Percentiles rank a stretch among this genome's conserved stretches.
Evolutionary conservation across 176 grass and related monocot genomes (phyloP).

Genomic region (Phyllostachys edulis): DNA sequence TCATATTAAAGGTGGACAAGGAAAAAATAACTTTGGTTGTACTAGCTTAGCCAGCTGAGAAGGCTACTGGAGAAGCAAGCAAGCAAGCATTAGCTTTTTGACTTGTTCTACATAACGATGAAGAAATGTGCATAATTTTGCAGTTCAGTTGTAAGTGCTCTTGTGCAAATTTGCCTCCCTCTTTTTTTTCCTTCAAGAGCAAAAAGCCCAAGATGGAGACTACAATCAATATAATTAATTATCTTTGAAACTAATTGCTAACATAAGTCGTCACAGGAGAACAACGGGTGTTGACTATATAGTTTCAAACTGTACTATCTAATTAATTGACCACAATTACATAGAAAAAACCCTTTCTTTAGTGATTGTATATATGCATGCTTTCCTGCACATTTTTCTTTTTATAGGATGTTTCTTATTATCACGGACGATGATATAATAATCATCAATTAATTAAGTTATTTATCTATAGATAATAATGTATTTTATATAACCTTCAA

Average conservation of each 20-base stretch:
- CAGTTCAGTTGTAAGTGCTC: constrained; percentile 28
- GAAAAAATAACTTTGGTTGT: background rate
- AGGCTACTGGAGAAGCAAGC: constrained; percentile 6
- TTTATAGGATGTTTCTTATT: background rate
- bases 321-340: constrained; percentile 9
- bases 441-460: too few relatives aligned
- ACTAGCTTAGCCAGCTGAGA: background rate
- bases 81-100: constrained; percentile 23
- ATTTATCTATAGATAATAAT: too few relatives aligned
- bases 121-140: constrained; percentile 28
- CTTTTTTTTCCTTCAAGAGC: background rate
- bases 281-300: constrained; percentile 41
- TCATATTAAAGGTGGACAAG: background rate
- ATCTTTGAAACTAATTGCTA: constrained; percentile 19
- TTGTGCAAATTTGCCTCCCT: constrained; percentile 13
- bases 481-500: too few relatives aligned
- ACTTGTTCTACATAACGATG: constrained; percentile 32
- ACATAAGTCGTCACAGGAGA: constrained; percentile 35
- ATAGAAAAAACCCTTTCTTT: background rate
- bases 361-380: background rate
- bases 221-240: constrained; percentile 4
- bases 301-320: constrained; percentile 5
- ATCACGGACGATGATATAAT: too few relatives aligned
- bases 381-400: background rate
- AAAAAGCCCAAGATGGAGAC: constrained; percentile 28